A percentile compares a stretch with the other conserved stretches of the same genome.
These are phyloP conservation scores for Lichtheimia ramosa DNA, from an alignment of 371 early-diverging fungal genomes.

Conservation along the genomic window DNA sequence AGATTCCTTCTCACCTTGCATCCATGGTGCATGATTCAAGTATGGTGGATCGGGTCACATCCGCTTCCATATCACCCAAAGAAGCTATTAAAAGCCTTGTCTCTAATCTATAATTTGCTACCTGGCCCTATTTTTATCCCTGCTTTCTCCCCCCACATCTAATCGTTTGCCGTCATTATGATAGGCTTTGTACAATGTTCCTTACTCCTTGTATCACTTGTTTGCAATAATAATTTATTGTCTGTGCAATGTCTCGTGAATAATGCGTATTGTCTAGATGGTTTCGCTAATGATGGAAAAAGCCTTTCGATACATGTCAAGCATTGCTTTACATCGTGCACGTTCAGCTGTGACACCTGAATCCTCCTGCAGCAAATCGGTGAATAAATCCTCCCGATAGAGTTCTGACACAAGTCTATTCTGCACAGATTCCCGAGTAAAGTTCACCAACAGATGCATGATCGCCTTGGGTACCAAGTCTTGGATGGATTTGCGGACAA, in stretches of 20 bases:
- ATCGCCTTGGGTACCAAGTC: constrained; percentile 93
- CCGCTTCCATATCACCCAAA: not conserved
- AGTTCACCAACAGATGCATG: constrained; percentile 84
- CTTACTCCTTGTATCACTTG: too few species aligned
- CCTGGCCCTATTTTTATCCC: too few species aligned
- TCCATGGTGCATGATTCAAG: constrained; percentile 3
- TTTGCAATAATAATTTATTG: too few species aligned
- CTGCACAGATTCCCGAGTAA: constrained; percentile 77
- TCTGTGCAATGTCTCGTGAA: too few species aligned
- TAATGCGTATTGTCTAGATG: constrained; percentile 36
- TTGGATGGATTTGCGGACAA: constrained; percentile 82
- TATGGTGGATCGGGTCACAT: not conserved
- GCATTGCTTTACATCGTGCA: constrained; percentile 72
- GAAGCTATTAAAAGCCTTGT: constrained; percentile 2
- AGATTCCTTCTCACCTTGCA: constrained; percentile 10
- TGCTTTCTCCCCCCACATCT: too few species aligned
- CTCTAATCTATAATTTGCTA: too few species aligned
- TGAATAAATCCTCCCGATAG: constrained; percentile 77
- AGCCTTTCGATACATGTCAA: constrained; percentile 79
- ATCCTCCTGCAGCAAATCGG: constrained; percentile 79
- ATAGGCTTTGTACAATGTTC: too few species aligned
- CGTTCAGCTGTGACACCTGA: constrained; percentile 73
- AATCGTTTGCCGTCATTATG: too few species aligned
- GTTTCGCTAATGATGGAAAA: constrained; percentile 76
- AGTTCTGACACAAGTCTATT: constrained; percentile 80